Base-by-base conservation (phyloP, 73 alveolate species). In the Effrenium voratum region DNA sequence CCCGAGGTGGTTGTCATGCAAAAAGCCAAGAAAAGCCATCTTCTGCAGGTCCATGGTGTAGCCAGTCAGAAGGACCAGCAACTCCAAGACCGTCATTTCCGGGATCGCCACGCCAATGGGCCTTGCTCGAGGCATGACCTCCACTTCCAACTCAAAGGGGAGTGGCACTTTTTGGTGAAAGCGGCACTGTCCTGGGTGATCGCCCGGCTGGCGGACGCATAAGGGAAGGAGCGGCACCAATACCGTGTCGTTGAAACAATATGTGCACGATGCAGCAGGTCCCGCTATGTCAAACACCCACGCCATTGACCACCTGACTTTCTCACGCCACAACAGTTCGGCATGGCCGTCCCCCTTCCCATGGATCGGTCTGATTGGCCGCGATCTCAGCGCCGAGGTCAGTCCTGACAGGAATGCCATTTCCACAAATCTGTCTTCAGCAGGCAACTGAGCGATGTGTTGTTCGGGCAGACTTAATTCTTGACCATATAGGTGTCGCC, bases 31-130 rank as follows among this genome's bases (percentile, higher is more conserved):
- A 45, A 5, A 68, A 24, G 80, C 19, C 80, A 68, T 68, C 80
- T 68, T 68, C 19, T 68, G 80, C 47, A 68, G 80, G 80, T 68
- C 80, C 80, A 68, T 68, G 47, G 80, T 68, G 80, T 68, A 68
- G 80, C 80, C 80, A 68, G 80, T 68, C 80, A 68, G 24, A 68
- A 68, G 80, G 19, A 68, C 80, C 80, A 68, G 80, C 80, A 68
- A 68, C 46, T 68, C 32, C 80, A 24, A 68, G 80, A 68, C 34
- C 47, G 43, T 68, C 80, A 68, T 68, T 68, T 68, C 32, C 80
- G 80, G 46, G 80, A 68, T 68, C 80, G 46, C 4, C 80, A 45
- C 32, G 80, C 46, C 47, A 5, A 68, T 24, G 46, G 80, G 80
- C 80, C 47, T 68, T 68, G 80, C 80, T 68, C 80, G 80, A 68